Base-by-base conservation (phyloP, 2,329 filamentous ascomycete genomes). In the Fusarium sp. region DNA sequence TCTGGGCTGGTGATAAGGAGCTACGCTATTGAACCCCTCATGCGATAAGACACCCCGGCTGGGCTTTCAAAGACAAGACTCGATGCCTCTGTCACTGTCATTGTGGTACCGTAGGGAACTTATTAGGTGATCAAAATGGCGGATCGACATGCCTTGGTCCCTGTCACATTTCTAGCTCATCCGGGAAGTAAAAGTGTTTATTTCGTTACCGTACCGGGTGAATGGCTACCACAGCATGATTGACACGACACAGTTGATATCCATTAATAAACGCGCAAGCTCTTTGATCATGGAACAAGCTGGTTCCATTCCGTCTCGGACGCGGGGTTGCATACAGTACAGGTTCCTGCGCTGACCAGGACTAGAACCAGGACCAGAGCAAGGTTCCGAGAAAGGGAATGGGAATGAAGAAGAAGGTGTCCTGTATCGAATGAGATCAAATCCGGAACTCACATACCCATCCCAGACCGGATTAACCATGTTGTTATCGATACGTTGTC, bases 191-290 rank as follows among this genome's bases (percentile, higher is more conserved):
- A 43, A 65, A 40, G 32, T 38, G 27, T 42, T 44, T 44, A 16
- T 44, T 22, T 44, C 27, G 54, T 64, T 57, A 44, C 56, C 54
- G 50, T 55, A 63, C 57, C 52, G 51, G 55, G 42, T 51, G 43
- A 44, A 40, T 68, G 55, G 52, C 51, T 59, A 53, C n/a, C 9
- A 53, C 43, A 54, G 42, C 44, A 52, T 58, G 53, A 53, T 62
- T 58, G 54, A 63, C 62, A 38, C 24, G 22, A 62, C 60, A 63
- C 58, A 42, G 14, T 27, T 16, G 49, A n/a, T 46, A 46, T 27
- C 15, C 22, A 50, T 25, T 20, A 29, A 47, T 29, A 29, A 47
- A 47, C 44, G 44, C 44, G 44, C 44, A 47, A 47, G 44, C 44
- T 47, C 44, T 47, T 47, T 47, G 44, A 20, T 20, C 44, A 29